Evolutionary conservation across 1,139 yeast species (phyloP).

Genomic region (Protomyces gravidus): DNA sequence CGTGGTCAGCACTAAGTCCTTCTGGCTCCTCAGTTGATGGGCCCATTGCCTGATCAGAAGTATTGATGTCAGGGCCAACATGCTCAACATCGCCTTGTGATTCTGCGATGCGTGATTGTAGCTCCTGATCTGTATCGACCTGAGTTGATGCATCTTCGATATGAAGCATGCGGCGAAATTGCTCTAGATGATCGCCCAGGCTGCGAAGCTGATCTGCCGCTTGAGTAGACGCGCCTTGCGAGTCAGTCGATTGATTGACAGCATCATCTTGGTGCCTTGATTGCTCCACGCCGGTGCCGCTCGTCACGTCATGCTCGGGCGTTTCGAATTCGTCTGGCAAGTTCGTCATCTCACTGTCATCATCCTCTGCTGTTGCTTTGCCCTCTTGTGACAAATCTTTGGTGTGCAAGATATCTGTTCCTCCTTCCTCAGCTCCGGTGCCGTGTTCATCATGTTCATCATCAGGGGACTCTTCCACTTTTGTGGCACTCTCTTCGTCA

Average conservation of each 20-base stretch:
- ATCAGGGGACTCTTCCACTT: conserved; percentile 6
- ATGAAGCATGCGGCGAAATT: conserved; percentile 22
- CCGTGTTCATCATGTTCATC: neutral
- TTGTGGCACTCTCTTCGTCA: conserved; percentile 27
- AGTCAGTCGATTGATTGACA: no score
- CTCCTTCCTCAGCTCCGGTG: neutral
- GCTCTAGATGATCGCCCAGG: conserved; percentile 28
- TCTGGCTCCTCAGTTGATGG: conserved; percentile 78
- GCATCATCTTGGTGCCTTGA: no score
- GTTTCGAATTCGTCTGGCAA: no score
- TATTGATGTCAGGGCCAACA: conserved; percentile 70
- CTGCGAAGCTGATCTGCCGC: conserved; percentile 18
- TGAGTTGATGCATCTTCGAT: conserved; percentile 12
- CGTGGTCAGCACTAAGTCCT: conserved; percentile 70
- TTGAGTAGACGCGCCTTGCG: no score
- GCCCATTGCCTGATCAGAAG: conserved; percentile 90
- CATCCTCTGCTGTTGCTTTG: no score
- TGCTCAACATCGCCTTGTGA: conserved; percentile 76
- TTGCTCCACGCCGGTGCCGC: no score
- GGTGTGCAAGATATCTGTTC: neutral
- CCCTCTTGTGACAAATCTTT: no score
- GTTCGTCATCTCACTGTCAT: no score
- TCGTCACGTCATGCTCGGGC: no score
- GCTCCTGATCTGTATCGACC: conserved; percentile 3
- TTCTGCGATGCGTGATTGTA: neutral